These are phyloP conservation scores for Nemophila menziesii DNA, from an alignment of 257 asterid species.

Conservation along the genomic window DNA sequence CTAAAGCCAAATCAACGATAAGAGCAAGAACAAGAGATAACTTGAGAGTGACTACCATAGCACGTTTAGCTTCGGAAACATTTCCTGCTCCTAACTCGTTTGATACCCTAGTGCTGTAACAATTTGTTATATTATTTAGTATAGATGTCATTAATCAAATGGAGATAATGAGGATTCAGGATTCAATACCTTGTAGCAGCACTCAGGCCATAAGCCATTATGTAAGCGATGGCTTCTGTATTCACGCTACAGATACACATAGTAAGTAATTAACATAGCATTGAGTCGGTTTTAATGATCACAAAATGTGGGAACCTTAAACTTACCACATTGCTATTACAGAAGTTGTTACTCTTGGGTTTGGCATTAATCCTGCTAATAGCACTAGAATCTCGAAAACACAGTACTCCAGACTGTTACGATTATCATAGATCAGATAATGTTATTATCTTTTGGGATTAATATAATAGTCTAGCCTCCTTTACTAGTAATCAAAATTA, in stretches of 20 bases:
- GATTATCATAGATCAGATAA: neutral
- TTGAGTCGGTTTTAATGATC: no score
- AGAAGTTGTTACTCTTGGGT: constrained; percentile 53
- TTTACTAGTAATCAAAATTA: neutral
- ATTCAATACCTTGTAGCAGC: constrained; percentile 71
- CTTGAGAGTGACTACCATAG: constrained; percentile 50
- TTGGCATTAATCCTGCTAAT: constrained; percentile 76
- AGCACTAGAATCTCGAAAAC: constrained; percentile 78
- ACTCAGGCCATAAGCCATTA: constrained; percentile 60
- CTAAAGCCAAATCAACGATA: constrained; percentile 24
- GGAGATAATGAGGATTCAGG: neutral
- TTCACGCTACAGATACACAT: constrained; percentile 30
- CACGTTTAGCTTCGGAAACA: constrained; percentile 44
- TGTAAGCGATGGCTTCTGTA: constrained; percentile 33
- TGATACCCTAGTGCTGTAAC: constrained; percentile 66
- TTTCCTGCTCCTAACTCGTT: constrained; percentile 71
- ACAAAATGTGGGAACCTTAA: no score
- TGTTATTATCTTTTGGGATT: neutral
- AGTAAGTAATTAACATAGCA: no score
- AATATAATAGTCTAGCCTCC: no score
- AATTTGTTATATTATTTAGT: neutral
- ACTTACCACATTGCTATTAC: constrained; percentile 72
- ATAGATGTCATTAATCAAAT: neutral
- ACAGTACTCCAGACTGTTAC: constrained; percentile 63
- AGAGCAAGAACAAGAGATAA: constrained; percentile 35